phyloP scores from a whole-genome alignment of 2,329 filamentous ascomycete species.

The Plenodomus biglobosus region DNA sequence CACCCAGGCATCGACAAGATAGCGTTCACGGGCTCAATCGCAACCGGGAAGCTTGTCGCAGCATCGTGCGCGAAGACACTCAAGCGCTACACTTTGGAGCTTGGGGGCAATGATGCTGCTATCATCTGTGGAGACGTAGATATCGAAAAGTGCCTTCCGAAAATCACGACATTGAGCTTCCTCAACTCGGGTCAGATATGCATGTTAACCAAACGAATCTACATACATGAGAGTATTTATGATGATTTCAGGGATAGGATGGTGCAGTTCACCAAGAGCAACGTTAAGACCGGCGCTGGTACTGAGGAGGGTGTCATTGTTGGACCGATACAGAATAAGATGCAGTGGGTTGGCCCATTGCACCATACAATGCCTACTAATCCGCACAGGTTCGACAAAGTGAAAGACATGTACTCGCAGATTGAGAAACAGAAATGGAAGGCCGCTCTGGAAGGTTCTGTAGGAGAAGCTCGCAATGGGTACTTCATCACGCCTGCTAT shows the following conservation, averaged over 20 bases:
- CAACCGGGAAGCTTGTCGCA: constrained; percentile 71
- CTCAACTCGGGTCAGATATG: constrained; percentile 60
- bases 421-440: constrained; percentile 52
- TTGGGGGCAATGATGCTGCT: constrained; percentile 58
- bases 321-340: too few relatives aligned
- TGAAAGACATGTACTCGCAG: constrained; percentile 48
- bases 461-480: constrained; percentile 50
- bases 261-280: too few relatives aligned
- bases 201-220: constrained; percentile 53
- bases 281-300: too few relatives aligned
- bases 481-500: constrained; percentile 55
- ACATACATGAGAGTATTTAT: too few relatives aligned
- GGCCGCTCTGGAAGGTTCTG: constrained; percentile 52
- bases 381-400: too few relatives aligned
- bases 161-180: constrained; percentile 63
- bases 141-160: constrained; percentile 60
- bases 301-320: too few relatives aligned
- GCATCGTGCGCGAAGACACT: constrained; percentile 63
- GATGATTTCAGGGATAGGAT: too few relatives aligned
- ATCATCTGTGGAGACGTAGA: constrained; percentile 59
- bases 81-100: constrained; percentile 61
- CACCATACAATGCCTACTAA: too few relatives aligned
- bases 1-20: constrained; percentile 72
- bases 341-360: too few relatives aligned
- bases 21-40: constrained; percentile 73